These are phyloP conservation scores for Nymphaea thermarum DNA, from an alignment of 164 flowering plant species.

Conservation along the genomic window DNA sequence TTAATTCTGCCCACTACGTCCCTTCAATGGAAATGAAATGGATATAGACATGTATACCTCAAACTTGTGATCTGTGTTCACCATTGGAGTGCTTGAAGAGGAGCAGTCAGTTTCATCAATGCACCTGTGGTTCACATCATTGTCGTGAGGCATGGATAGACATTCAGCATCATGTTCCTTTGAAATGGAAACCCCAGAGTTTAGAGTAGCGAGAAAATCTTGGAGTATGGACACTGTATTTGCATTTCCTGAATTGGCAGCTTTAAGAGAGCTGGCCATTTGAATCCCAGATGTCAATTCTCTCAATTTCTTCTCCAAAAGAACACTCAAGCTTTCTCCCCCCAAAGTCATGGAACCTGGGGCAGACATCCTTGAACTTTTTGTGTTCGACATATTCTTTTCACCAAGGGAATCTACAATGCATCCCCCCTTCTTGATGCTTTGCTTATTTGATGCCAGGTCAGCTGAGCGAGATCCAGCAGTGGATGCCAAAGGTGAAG, in stretches of 20 bases:
- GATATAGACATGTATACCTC: slow-evolving; percentile 26
- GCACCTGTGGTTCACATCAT: slow-evolving; percentile 8
- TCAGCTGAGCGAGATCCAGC: slow-evolving; percentile 25
- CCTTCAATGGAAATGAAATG: neutral
- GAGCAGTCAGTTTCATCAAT: slow-evolving; percentile 14
- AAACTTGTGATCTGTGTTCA: slow-evolving; percentile 18
- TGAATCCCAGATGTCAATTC: slow-evolving; percentile 46
- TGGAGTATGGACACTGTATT: slow-evolving; percentile 19
- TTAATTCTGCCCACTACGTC: neutral
- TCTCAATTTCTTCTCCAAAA: slow-evolving; percentile 72
- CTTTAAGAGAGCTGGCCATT: slow-evolving; percentile 19
- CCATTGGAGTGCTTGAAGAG: slow-evolving; percentile 15
- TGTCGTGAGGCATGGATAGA: slow-evolving; percentile 7
- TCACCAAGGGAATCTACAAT: slow-evolving; percentile 23
- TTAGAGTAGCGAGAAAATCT: slow-evolving; percentile 19
- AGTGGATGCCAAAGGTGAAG: slow-evolving; percentile 49
- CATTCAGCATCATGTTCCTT: slow-evolving; percentile 8
- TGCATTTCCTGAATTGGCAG: slow-evolving; percentile 12
- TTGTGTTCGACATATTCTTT: slow-evolving; percentile 15
- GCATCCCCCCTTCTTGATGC: slow-evolving; percentile 4
- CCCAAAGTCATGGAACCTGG: slow-evolving; percentile 41
- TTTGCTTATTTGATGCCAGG: slow-evolving; percentile 17
- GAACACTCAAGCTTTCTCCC: slow-evolving; percentile 68
- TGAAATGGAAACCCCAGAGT: slow-evolving; percentile 12
- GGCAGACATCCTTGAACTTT: slow-evolving; percentile 20